phyloP scores from a whole-genome alignment of 805 yeast species.

The Zygotorulaspora sp. region DNA sequence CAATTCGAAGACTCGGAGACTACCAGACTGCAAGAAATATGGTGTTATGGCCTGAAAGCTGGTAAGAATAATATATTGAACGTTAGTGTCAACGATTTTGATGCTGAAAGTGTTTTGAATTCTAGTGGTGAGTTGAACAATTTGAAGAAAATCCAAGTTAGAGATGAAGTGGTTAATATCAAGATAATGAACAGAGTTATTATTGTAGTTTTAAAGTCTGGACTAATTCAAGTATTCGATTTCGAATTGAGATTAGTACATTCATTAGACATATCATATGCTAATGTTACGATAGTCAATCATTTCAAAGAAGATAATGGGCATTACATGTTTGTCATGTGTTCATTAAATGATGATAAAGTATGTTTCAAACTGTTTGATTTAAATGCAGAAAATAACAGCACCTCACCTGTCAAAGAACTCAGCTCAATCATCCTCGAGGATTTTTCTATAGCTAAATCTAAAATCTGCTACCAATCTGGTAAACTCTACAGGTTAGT shows the following conservation, averaged over 20 bases:
- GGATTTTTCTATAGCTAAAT: constrained; percentile 15
- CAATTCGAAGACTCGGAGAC: constrained; percentile 9
- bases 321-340: constrained; percentile 20
- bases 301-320: constrained; percentile 21
- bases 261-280: constrained; percentile 24
- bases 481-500: constrained; percentile 28
- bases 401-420: constrained; percentile 20
- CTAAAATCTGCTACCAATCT: constrained; percentile 27
- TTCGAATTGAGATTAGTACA: constrained; percentile 22
- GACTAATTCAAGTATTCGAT: constrained; percentile 30
- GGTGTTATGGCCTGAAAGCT: constrained; percentile 26
- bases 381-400: constrained; percentile 8
- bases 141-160: constrained; percentile 15
- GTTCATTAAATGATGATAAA: constrained; percentile 22
- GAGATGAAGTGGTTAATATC: constrained; percentile 18
- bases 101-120: constrained; percentile 14
- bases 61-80: constrained; percentile 22
- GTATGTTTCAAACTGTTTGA: constrained; percentile 27
- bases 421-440: constrained; percentile 27
- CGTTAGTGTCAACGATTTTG: constrained; percentile 14
- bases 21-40: constrained; percentile 17
- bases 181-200: constrained; percentile 23
- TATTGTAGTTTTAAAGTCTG: constrained; percentile 27
- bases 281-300: constrained; percentile 21
- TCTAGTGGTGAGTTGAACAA: constrained; percentile 16